phyloP scores from a whole-genome alignment of 192 early-diverging fungal genomes.

The Podila minutissima region DNA sequence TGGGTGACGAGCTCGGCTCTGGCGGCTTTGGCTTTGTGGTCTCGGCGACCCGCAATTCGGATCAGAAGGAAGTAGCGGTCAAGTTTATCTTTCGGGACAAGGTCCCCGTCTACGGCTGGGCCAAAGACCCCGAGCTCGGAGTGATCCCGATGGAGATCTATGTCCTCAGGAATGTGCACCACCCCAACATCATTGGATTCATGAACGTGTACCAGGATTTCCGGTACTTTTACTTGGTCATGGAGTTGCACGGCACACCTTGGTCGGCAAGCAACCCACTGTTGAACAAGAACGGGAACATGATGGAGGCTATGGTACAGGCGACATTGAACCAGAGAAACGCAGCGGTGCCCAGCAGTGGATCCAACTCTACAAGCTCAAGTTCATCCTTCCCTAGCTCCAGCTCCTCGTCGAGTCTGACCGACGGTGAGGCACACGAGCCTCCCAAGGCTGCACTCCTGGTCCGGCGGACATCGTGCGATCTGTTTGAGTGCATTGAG shows the following conservation, averaged over 20 bases:
- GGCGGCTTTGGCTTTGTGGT: slow-evolving; percentile 80
- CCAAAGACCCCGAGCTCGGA: slow-evolving; percentile 56
- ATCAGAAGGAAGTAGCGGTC: slow-evolving; percentile 72
- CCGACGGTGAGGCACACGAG: slow-evolving; percentile 11
- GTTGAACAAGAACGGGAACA: slow-evolving; percentile 22
- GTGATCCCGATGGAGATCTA: slow-evolving; percentile 66
- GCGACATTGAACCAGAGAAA: slow-evolving; percentile 31
- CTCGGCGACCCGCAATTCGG: slow-evolving; percentile 58
- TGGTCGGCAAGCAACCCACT: slow-evolving; percentile 53
- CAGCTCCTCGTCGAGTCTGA: slow-evolving; percentile 29
- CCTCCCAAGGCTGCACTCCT: slow-evolving; percentile 45
- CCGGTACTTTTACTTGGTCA: slow-evolving; percentile 63
- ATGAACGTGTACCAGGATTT: slow-evolving; percentile 59
- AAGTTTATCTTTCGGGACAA: slow-evolving; percentile 75
- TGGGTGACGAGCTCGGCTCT: slow-evolving; percentile 69
- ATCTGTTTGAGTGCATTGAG: slow-evolving; percentile 85
- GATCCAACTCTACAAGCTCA: slow-evolving; percentile 28
- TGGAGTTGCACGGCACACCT: slow-evolving; percentile 67
- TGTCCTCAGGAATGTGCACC: slow-evolving; percentile 59
- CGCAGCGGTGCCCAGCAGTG: slow-evolving; percentile 9
- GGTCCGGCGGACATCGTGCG: slow-evolving; percentile 66
- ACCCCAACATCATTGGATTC: slow-evolving; percentile 73
- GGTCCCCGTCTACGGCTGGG: slow-evolving; percentile 60
- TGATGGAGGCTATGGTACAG: slow-evolving; percentile 39
- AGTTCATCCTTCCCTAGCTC: slow-evolving; percentile 25